Conservation (phyloP, 345 rosid genomes). For the Syzygium oleosum region DNA sequence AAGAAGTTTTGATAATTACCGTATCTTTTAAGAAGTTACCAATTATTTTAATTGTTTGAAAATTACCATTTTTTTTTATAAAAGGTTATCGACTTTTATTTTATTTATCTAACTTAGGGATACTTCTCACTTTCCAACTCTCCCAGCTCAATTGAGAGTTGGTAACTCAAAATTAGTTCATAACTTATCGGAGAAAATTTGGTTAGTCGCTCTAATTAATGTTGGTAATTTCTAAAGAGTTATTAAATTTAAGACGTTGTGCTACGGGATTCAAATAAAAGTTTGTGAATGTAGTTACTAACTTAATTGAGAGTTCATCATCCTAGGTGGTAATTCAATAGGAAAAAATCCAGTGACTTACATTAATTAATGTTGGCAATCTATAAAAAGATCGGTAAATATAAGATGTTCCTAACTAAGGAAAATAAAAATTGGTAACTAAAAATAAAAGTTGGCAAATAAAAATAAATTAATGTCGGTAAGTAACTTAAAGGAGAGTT, state of each 20-base stretch:
- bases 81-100: no score
- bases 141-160: background rate
- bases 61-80: no score
- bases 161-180: background rate
- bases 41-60: no score
- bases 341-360: background rate
- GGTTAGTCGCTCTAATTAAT: background rate
- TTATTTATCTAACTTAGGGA: no score
- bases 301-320: background rate
- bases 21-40: no score
- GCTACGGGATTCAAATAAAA: background rate
- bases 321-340: background rate
- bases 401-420: background rate
- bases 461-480: background rate
- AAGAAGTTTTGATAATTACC: no score
- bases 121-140: background rate
- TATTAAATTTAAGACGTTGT: background rate
- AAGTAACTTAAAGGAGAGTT: background rate
- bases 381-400: background rate
- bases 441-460: background rate
- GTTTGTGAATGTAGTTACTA: background rate
- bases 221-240: background rate
- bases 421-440: background rate
- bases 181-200: background rate
- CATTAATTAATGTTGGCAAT: background rate